Conservation (phyloP, 2,329 filamentous ascomycete genomes). For the Sclerotinia trifoliorum region DNA sequence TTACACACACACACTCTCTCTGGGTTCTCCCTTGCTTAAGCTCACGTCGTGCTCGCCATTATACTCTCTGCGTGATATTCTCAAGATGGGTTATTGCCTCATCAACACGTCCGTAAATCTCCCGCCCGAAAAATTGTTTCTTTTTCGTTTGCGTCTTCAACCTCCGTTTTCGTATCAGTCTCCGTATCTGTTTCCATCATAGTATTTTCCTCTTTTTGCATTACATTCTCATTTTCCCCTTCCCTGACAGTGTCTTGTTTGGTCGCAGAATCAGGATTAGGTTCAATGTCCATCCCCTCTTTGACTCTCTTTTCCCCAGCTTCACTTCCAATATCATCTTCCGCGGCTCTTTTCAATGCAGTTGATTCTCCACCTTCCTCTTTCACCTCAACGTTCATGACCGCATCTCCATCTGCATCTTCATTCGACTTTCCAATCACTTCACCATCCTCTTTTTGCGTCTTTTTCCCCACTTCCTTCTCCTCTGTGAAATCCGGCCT, state of each 20-base stretch:
- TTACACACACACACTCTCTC: too few relatives aligned
- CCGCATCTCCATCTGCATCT: conserved; percentile 31
- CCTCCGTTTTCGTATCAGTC: not conserved
- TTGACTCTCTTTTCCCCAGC: conserved; percentile 23
- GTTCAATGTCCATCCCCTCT: conserved; percentile 13
- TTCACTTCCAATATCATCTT: conserved; percentile 44
- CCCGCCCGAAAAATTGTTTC: conserved; percentile 26
- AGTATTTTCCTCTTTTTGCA: not conserved
- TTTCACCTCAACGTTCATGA: conserved; percentile 32
- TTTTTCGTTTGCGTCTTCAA: conserved; percentile 21
- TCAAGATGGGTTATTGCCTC: not conserved
- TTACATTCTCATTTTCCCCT: not conserved
- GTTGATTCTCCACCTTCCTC: conserved; percentile 29
- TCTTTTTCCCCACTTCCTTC: conserved; percentile 48
- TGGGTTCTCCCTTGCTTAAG: too few relatives aligned
- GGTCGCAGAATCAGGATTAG: not conserved
- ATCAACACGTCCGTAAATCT: not conserved
- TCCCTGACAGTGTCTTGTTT: not conserved
- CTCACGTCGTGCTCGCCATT: not conserved
- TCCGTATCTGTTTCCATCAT: not conserved
- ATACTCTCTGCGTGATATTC: not conserved
- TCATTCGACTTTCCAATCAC: conserved; percentile 40
- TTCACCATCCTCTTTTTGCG: conserved; percentile 54
- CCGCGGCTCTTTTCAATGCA: conserved; percentile 57
- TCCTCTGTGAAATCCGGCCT: conserved; percentile 39